Conservation (phyloP, 768 basidiomycete species). For the Floccularia luteovirens region DNA sequence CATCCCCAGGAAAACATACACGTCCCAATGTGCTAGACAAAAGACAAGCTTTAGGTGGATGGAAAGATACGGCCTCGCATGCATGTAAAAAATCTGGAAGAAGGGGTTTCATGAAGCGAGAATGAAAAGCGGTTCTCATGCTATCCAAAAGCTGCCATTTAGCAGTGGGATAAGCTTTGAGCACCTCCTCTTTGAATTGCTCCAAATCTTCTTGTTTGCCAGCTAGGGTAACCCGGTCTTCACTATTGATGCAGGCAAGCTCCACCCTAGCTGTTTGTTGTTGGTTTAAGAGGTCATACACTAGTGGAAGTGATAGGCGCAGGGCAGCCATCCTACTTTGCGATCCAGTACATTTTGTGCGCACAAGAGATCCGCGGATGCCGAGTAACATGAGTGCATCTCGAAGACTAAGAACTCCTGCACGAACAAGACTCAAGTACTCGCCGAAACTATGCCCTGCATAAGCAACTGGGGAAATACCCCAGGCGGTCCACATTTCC, state of each 20-base stretch:
- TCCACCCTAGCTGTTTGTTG: conserved; percentile 2
- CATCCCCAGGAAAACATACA: conserved; percentile 1
- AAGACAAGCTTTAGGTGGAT: neutral
- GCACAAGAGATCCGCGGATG: conserved; percentile 4
- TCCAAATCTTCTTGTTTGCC: conserved; percentile 3
- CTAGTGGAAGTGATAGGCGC: neutral
- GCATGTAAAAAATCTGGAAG: neutral
- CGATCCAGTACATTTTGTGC: neutral
- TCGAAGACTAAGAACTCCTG: conserved; percentile 2
- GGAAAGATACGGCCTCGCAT: conserved; percentile 1
- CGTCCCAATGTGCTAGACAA: conserved; percentile 3
- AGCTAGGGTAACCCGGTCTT: conserved; percentile 2
- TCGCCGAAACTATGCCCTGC: conserved; percentile 6
- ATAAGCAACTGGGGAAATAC: conserved; percentile 1
- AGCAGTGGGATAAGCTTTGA: conserved; percentile 2
- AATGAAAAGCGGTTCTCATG: conserved; percentile 6
- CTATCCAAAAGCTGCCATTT: conserved; percentile 3
- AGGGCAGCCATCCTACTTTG: conserved; percentile 5
- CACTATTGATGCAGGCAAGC: conserved; percentile 4
- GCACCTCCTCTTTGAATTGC: conserved; percentile 1
- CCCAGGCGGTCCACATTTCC: conserved; percentile 4
- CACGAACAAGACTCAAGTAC: conserved; percentile 2
- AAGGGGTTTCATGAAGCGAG: conserved; percentile 2
- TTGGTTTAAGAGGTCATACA: neutral
- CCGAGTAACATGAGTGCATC: conserved; percentile 3